Conservation (phyloP, 257 asterid genomes). For the Rehmannia glutinosa region DNA sequence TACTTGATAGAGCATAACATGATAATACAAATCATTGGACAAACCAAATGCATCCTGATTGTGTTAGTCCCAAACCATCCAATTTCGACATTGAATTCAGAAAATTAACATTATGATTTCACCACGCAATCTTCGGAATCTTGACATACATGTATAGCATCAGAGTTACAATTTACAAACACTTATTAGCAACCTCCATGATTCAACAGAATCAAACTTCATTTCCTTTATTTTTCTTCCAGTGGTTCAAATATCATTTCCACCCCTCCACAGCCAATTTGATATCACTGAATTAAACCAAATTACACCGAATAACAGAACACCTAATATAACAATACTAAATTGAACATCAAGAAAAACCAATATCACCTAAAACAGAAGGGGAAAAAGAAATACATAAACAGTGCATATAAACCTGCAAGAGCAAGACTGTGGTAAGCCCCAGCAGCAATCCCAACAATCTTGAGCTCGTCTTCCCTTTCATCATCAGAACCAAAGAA, state of each 20-base stretch:
- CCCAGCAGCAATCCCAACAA: constrained; percentile 80
- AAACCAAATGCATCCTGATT: neutral
- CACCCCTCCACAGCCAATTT: neutral
- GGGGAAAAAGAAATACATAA: neutral
- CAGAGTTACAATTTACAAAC: neutral
- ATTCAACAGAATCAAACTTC: neutral
- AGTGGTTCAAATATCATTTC: neutral
- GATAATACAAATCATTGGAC: neutral
- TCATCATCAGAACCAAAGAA: constrained; percentile 50
- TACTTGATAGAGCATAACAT: neutral
- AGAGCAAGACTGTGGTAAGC: constrained; percentile 93
- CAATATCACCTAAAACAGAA: neutral
- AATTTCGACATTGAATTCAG: neutral
- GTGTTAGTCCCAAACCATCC: neutral
- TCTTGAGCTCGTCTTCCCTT: constrained; percentile 43
- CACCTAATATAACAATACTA: too few species aligned
- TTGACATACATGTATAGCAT: neutral
- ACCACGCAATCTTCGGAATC: neutral
- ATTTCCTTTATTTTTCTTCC: neutral
- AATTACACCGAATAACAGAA: too few species aligned
- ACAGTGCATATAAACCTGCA: constrained; percentile 45
- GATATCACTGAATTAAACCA: neutral
- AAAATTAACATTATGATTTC: neutral
- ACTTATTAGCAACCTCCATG: neutral
- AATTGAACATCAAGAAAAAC: neutral